Evolutionary conservation across 148 eudicot genomes (phyloP), one percentile per base, ranked within the genome.

Genomic region (Silene conica): DNA sequence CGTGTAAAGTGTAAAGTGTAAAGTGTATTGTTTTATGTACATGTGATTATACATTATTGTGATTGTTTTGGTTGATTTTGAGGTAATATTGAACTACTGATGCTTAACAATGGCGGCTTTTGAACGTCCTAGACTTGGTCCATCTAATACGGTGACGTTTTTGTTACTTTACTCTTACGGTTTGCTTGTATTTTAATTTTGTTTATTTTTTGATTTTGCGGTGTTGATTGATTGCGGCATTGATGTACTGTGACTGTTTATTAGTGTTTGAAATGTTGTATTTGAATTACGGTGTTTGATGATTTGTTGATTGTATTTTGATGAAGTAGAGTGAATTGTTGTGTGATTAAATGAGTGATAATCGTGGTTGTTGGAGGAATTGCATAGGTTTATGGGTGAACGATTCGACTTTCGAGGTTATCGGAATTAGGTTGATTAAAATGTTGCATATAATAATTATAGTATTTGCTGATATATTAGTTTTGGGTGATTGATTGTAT

Each of bases 61-160:
- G 16, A 15, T 70, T n/a, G 6, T 13, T 63, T 38, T 43, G 43
- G 55, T 50, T 50, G 56, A 14, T 54, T 21, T 21, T 55, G 57
- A 54, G 46, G 21, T 67, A 18, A 19, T 21, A 5, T 20, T 8
- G 21, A 13, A 55, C 54, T 64, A 25, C 55, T 74, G 82, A 82
- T 76, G 83, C 78, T 79, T 67, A 66, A 63, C 45, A 80, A 89
- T 82, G 87, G 84, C 90, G 70, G 83, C 87, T 73, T 82, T 87
- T 71, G 88, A 85, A 59, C 87, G 92, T 23, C 86, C 90, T 11
- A 79, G 88, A 71, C 69, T 80, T 23, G 92, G 87, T 68, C 71
- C 83, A 76, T 76, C 88, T 0, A 89, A 83, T 73, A 85, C 88
- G 85, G 90, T 85, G 66, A 28, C 54, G 52, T 81, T 64, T 61